Base-by-base conservation (phyloP, 768 basidiomycete species). In the Lactarius akahatsu region DNA sequence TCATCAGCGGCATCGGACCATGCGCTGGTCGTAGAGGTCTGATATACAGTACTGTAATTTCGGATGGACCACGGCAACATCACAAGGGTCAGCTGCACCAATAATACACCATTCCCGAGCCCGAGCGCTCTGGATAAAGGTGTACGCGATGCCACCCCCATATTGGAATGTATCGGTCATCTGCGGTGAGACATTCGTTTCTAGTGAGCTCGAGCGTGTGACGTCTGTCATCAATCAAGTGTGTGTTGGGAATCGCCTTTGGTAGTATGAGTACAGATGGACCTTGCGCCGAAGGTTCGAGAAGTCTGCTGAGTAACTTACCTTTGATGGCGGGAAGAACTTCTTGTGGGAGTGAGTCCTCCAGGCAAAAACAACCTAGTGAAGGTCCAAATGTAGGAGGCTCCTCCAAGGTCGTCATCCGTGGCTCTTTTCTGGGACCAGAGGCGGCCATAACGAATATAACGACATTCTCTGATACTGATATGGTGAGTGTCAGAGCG, bases 251-350 rank as follows among this genome's bases (percentile, higher is more conserved):
- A 92, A 72, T 96, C 92, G 0, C 88, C 94, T 73, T 96, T 92
- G 1, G 1, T 92, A 60, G 90, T 92, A 60, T 88, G 78, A 57
- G 79, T 73, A 69, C 83, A 84, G 43, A 94, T 78, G 67, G 90
- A 87, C 0, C 70, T 77, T 0, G 86, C 94, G 8, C 93, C 92
- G 2, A 96, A 81, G 54, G 81, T 26, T 77, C 69, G 50, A 96
- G 74, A 26, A 94, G 78, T 47, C 92, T 79, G 9, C 84, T 80
- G 1, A 96, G 76, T 68, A 89, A 23, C n/a, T 47, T 47, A 47
- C 88, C 76, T 94, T 96, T 4, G 89, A 90, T 0, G 94, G 90
- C 94, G 94, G 96, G 74, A 92, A 93, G 68, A 94, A 96, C 69
- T 89, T 90, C 70, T 93, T 90, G 72, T 96, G 96, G 0, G 88